Conservation (phyloP, 2,329 filamentous ascomycete genomes). For the Exophiala viscosa region DNA sequence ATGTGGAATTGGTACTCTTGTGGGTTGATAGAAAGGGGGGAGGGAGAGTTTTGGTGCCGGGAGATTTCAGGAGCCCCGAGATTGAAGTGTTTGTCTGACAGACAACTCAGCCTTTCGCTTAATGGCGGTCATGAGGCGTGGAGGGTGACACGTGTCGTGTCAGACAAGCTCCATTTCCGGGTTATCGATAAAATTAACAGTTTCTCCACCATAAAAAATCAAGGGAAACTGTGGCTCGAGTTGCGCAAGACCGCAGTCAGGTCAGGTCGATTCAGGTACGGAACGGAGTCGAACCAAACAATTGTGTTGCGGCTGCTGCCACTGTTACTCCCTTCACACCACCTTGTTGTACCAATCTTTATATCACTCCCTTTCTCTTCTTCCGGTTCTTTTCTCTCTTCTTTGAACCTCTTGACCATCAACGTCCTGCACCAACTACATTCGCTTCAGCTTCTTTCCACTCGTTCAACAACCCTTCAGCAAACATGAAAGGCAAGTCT, state of each 20-base stretch:
- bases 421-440: neutral
- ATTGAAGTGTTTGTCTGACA: no score
- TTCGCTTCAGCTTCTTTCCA: neutral
- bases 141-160: no score
- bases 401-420: constrained; percentile 1
- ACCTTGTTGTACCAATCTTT: neutral
- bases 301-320: no score
- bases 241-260: neutral
- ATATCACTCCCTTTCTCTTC: neutral
- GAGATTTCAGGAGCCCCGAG: no score
- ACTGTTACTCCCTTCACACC: neutral
- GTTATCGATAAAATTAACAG: neutral
- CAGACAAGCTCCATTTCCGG: no score
- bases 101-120: no score
- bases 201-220: neutral
- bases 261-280: no score
- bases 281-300: no score
- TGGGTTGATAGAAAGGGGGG: neutral
- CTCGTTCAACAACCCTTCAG: constrained; percentile 2
- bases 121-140: no score
- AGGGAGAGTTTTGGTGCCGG: no score
- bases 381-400: neutral
- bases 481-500: constrained; percentile 44
- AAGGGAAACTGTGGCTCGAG: constrained; percentile 1
- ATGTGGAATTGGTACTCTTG: neutral